Evolutionary conservation across 164 flowering plant species (phyloP), one percentile per base, ranked within the genome.

Genomic region (Aristolochia contorta): DNA sequence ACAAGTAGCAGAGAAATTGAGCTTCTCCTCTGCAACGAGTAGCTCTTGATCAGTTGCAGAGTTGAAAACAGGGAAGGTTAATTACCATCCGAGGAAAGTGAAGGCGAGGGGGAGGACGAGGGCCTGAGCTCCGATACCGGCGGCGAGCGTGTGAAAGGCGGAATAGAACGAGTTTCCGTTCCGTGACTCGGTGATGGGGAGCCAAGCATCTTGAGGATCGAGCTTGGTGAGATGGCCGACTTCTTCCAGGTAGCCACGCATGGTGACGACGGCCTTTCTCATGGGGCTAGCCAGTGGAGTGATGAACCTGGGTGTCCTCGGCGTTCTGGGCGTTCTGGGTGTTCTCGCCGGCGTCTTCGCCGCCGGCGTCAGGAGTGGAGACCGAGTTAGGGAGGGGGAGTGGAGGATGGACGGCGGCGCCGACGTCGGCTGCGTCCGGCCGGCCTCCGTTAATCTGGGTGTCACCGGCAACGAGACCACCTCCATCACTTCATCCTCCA

Each of bases 121-220:
- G 0, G 89, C 90, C 66, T 87, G 97, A 59, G 81, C 65, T 6
- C 97, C 97, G 59, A 90, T 78, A 2, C 95, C 95, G 4, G 97
- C 80, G 37, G 72, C 72, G 37, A 87, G 75, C 14, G 74, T 71
- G 60, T 90, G 97, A 67, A 87, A 87, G 18, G 85, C 81, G 0
- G 95, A 79, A 46, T 74, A 84, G 60, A 57, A 80, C 0, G 81
- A 80, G 58, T 84, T 90, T 13, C 92, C 97, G 13, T 82, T 85
- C 62, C 95, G 73, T 0, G 97, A 90, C 64, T 82, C 90, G 0
- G 97, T 90, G 59, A 90, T 81, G 0, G 97, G 97, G 1, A 90
- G 95, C 97, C 93, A 86, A 22, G 73, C 74, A 14, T 85, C 91
- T 21, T 77, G 79, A 0, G 82, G 80, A 58, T 80, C 80, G 15